Conservation (phyloP, 2,329 filamentous ascomycete species). For the Raffaelea ambrosiae region DNA sequence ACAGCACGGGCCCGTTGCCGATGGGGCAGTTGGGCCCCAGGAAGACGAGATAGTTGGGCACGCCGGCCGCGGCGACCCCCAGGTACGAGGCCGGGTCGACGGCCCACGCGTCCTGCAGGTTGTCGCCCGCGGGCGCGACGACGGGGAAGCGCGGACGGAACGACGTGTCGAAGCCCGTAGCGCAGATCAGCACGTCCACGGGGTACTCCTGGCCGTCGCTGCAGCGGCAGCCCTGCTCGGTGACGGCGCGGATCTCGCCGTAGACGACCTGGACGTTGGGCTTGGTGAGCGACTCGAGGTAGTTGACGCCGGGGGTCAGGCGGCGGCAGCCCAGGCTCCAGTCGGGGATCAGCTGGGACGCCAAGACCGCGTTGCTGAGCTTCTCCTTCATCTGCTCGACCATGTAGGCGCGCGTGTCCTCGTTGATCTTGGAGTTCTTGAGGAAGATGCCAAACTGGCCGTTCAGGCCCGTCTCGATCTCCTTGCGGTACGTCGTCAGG, state of each 20-base stretch:
- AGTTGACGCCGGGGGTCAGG: conserved; percentile 32
- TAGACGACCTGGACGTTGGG: conserved; percentile 36
- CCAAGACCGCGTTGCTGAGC: conserved; percentile 16
- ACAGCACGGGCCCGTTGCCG: conserved; percentile 12
- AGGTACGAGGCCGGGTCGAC: conserved; percentile 26
- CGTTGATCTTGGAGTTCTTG: conserved; percentile 15
- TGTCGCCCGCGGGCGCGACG: conserved; percentile 8
- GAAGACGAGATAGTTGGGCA: conserved; percentile 19
- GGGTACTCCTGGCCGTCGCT: conserved; percentile 20
- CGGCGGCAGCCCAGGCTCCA: conserved; percentile 35
- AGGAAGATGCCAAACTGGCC: conserved; percentile 9
- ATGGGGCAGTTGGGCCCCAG: conserved; percentile 14
- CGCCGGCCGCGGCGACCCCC: conserved; percentile 22
- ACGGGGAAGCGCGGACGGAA: conserved; percentile 25
- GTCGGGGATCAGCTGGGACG: conserved; percentile 30
- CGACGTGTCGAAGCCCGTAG: conserved; percentile 28
- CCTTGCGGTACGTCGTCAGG: conserved; percentile 10
- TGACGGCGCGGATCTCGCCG: conserved; percentile 21
- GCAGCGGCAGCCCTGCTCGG: conserved; percentile 21
- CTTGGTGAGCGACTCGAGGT: conserved; percentile 31
- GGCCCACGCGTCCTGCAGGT: conserved; percentile 16
- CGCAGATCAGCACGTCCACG: conserved; percentile 23
- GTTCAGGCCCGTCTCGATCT: conserved; percentile 11
- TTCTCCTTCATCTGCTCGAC: conserved; percentile 27
- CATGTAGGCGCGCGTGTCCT: conserved; percentile 31